These are phyloP conservation scores for Microsporum ferrugineum DNA, from an alignment of 2,329 filamentous ascomycete genomes.

Conservation along the genomic window DNA sequence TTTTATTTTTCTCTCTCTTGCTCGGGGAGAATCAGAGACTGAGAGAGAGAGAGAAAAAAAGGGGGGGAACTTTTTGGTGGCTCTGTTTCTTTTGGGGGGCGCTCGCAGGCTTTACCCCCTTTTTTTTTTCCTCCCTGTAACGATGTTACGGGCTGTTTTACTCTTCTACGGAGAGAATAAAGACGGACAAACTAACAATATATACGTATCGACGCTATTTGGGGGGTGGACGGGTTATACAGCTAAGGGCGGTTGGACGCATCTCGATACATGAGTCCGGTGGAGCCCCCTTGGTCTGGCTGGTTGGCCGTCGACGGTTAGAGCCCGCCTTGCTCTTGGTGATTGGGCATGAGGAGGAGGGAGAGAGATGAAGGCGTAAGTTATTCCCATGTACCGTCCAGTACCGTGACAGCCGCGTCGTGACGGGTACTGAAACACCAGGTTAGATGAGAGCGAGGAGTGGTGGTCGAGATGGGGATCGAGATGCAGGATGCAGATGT, in stretches of 20 bases:
- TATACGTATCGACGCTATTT: not conserved
- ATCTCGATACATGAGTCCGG: not conserved
- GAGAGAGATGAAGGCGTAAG: not conserved
- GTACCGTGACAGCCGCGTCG: constrained; percentile 1
- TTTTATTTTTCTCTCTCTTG: not conserved
- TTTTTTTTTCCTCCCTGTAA: not conserved
- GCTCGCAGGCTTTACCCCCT: not conserved
- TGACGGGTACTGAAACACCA: not conserved
- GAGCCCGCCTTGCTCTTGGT: not conserved
- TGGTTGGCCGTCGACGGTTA: not conserved
- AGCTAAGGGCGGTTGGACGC: not conserved
- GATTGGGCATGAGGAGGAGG: not conserved
- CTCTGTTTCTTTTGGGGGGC: not conserved
- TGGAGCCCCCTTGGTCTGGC: not conserved
- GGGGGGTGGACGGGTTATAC: not conserved
- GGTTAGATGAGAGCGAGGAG: not conserved
- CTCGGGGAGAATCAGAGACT: not conserved
- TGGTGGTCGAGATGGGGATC: constrained; percentile 11
- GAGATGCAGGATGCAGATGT: not conserved
- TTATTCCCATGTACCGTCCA: not conserved
- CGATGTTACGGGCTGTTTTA: too few species aligned
- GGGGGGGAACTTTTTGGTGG: not conserved
- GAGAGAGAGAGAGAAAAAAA: not conserved
- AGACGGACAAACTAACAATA: too few species aligned
- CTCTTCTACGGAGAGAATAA: too few species aligned